Percentiles rank a stretch among this genome's conserved stretches.
These are phyloP conservation scores for Trapa bicornis DNA, from an alignment of 345 rosid species.

Conservation along the genomic window DNA sequence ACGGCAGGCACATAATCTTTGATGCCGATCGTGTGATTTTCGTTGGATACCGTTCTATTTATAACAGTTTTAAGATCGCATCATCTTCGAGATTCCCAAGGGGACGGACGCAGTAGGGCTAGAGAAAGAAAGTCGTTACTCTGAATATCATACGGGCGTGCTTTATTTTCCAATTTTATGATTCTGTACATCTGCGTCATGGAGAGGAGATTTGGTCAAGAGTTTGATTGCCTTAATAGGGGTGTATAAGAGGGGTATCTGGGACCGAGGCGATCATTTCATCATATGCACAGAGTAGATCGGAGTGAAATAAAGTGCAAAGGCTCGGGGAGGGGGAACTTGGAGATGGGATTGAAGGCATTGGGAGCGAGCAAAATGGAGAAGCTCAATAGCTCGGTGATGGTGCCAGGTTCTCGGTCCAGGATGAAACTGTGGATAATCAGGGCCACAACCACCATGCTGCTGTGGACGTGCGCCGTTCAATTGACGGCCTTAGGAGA, in stretches of 20 bases:
- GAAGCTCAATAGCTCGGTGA: slow-evolving; percentile 42
- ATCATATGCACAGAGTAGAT: slow-evolving; percentile 35
- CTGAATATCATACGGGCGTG: not conserved
- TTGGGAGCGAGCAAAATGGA: slow-evolving; percentile 33
- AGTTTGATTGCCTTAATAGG: too few relatives aligned
- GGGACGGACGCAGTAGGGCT: not conserved
- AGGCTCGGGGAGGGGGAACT: slow-evolving; percentile 21
- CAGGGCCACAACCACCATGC: slow-evolving; percentile 70
- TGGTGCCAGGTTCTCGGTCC: slow-evolving; percentile 12
- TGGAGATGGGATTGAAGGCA: slow-evolving; percentile 29
- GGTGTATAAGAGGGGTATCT: too few relatives aligned
- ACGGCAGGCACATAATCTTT: slow-evolving; percentile 1
- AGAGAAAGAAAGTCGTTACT: not conserved
- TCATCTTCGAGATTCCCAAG: not conserved
- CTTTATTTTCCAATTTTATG: not conserved
- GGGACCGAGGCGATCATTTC: too few relatives aligned
- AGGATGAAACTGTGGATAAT: slow-evolving; percentile 90
- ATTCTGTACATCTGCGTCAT: slow-evolving; percentile 4
- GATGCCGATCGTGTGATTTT: not conserved
- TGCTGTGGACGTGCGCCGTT: slow-evolving; percentile 91
- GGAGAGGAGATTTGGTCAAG: too few relatives aligned
- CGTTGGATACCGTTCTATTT: not conserved
- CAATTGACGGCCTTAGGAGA: slow-evolving; percentile 86
- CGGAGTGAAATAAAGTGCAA: slow-evolving; percentile 11
- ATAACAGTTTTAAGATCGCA: not conserved